Conservation (phyloP, 2,329 filamentous ascomycete genomes). For the Leptosphaerulina australis region DNA sequence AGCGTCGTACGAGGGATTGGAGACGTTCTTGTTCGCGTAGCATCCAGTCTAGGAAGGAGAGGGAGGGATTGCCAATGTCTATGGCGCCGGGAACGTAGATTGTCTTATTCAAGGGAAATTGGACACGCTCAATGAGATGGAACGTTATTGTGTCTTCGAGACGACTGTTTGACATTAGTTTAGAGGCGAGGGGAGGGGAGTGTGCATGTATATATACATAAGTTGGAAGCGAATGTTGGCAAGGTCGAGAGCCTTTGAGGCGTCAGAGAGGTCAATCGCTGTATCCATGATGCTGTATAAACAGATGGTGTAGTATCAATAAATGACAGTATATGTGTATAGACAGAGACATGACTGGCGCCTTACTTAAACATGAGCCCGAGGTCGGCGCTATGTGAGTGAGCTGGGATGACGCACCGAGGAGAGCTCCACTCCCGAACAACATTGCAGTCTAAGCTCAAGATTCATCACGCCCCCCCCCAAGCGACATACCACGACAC, state of each 20-base stretch:
- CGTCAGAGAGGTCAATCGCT: conserved; percentile 85
- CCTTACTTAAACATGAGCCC: neutral
- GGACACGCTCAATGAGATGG: conserved; percentile 95
- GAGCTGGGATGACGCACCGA: conserved; percentile 30
- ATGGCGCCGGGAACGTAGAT: conserved; percentile 87
- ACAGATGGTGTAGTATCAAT: neutral
- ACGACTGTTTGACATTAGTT: no score
- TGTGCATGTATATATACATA: no score
- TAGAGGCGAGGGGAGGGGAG: conserved; percentile 37
- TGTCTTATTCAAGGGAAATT: conserved; percentile 88
- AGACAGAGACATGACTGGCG: neutral
- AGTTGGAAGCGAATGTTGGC: conserved; percentile 91
- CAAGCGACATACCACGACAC: neutral
- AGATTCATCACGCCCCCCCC: neutral
- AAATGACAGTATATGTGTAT: no score
- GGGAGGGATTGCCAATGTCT: conserved; percentile 70
- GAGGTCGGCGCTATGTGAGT: conserved; percentile 6
- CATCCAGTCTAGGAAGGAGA: conserved; percentile 94
- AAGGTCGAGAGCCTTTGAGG: conserved; percentile 84
- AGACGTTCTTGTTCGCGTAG: conserved; percentile 86
- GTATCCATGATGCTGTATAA: conserved; percentile 73
- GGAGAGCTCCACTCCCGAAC: conserved; percentile 6
- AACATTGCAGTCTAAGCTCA: conserved; percentile 5
- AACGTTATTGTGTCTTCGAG: conserved; percentile 98
- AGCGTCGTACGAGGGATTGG: conserved; percentile 91